Conservation (phyloP, 306 rosid genomes). For the Benincasa hispida region DNA sequence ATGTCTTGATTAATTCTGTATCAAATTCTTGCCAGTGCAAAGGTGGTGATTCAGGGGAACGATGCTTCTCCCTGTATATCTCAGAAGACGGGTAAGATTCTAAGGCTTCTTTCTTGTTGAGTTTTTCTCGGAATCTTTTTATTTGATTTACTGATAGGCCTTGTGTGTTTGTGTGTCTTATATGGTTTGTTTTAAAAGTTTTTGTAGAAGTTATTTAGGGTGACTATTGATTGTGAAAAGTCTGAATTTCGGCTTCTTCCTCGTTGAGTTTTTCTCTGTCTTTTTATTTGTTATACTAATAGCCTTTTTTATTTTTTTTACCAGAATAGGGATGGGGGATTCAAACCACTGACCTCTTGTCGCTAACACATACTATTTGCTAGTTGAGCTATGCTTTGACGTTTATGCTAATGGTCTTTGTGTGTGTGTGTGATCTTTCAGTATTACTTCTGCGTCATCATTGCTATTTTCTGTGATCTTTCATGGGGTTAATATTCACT, state of each 20-base stretch:
- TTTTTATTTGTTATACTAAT: background rate
- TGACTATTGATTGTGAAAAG: background rate
- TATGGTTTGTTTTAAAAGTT: background rate
- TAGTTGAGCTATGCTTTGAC: too few species aligned
- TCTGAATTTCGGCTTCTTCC: background rate
- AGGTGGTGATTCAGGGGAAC: conserved; percentile 63
- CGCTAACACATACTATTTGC: too few species aligned
- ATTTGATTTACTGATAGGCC: background rate
- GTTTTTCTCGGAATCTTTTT: background rate
- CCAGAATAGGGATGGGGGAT: too few species aligned
- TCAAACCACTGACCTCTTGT: too few species aligned
- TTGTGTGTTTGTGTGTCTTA: background rate
- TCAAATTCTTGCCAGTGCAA: conserved; percentile 41
- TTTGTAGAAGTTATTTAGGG: background rate
- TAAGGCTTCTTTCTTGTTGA: background rate
- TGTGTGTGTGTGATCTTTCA: background rate
- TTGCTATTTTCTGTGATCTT: too few species aligned
- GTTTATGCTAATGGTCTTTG: background rate
- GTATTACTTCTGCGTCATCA: too few species aligned
- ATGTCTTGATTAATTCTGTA: conserved; percentile 1
- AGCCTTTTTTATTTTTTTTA: background rate
- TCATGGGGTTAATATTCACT: too few species aligned
- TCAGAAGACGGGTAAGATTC: conserved; percentile 49
- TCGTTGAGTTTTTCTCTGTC: background rate
- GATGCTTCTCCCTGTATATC: conserved; percentile 47